These are phyloP conservation scores for Blastocystis sp. DNA, from an alignment of 352 stramenopile genomes.

Conservation along the genomic window DNA sequence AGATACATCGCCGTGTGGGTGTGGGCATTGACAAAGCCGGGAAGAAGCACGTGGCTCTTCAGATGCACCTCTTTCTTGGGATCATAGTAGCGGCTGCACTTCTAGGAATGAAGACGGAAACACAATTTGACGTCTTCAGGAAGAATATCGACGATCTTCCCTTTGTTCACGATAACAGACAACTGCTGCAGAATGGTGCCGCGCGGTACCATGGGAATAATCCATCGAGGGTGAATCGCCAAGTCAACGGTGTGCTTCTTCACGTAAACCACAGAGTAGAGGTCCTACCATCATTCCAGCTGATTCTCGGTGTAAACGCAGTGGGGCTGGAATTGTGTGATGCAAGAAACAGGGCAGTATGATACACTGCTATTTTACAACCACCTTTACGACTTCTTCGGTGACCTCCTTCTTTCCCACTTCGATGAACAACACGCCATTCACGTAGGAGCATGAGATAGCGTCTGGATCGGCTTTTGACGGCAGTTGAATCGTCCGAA, in stretches of 20 bases:
- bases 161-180: constrained; percentile 77
- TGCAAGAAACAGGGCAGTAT: neutral
- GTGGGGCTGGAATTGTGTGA: neutral
- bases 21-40: constrained; percentile 82
- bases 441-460: constrained; percentile 25
- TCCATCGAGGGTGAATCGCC: constrained; percentile 77
- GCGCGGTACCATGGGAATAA: constrained; percentile 79
- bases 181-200: constrained; percentile 78
- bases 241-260: constrained; percentile 73
- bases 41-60: constrained; percentile 78
- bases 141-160: constrained; percentile 79
- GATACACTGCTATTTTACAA: constrained; percentile 16
- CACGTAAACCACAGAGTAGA: neutral
- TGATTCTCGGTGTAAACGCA: neutral
- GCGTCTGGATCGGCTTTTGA: constrained; percentile 30
- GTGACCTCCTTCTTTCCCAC: neutral
- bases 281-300: neutral
- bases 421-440: neutral
- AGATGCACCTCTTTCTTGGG: constrained; percentile 74
- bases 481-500: constrained; percentile 40
- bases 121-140: constrained; percentile 68
- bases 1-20: constrained; percentile 82
- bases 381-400: neutral
- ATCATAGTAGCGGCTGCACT: constrained; percentile 75
- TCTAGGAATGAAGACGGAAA: constrained; percentile 68